These are phyloP conservation scores for Malania oleifera DNA, from an alignment of 164 flowering plant genomes.

Conservation along the genomic window DNA sequence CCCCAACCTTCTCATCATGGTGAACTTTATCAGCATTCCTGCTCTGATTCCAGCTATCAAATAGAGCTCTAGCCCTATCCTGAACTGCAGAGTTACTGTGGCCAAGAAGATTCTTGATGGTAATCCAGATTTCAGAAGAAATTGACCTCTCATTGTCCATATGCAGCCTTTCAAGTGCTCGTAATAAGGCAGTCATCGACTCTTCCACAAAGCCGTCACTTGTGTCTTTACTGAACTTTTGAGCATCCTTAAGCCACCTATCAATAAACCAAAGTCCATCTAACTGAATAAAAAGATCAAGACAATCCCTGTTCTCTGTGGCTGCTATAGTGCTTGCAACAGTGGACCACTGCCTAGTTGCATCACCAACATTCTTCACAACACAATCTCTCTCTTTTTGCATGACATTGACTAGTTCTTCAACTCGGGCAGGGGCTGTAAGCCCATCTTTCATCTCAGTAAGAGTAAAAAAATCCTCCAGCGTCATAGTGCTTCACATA, in stretches of 20 bases:
- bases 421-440: constrained; percentile 60
- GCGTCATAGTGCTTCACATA: constrained; percentile 52
- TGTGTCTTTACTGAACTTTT: constrained; percentile 30
- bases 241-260: constrained; percentile 78
- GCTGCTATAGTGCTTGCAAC: constrained; percentile 73
- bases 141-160: constrained; percentile 34
- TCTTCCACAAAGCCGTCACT: constrained; percentile 55
- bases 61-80: constrained; percentile 48
- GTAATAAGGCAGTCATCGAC: constrained; percentile 46
- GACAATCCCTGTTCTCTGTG: constrained; percentile 66
- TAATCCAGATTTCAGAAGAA: constrained; percentile 51
- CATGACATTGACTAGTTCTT: constrained; percentile 67
- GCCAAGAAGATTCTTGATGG: constrained; percentile 51
- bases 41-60: constrained; percentile 48
- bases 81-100: constrained; percentile 51
- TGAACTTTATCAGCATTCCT: constrained; percentile 14
- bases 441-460: constrained; percentile 90
- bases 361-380: constrained; percentile 56
- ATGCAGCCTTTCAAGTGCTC: constrained; percentile 66
- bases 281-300: constrained; percentile 66
- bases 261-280: constrained; percentile 62
- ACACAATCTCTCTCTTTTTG: constrained; percentile 47
- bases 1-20: constrained; percentile 21
- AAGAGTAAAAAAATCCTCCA: constrained; percentile 79
- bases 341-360: constrained; percentile 77